phyloP scores from a whole-genome alignment of 2,329 filamentous ascomycete species.

The Beauveria australis region DNA sequence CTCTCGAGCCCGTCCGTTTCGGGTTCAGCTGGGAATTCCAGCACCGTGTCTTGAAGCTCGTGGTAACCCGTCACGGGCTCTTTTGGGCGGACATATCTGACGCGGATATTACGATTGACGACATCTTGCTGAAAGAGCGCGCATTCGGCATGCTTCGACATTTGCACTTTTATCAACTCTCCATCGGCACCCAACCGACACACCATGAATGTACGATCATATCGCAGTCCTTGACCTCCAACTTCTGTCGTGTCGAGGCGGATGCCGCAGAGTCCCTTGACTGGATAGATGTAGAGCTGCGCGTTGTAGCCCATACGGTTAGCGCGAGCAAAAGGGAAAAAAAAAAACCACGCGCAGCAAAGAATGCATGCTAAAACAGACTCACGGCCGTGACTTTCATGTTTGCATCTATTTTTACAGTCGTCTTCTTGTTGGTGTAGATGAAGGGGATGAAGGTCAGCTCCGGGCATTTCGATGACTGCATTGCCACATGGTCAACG shows the following conservation, averaged over 20 bases:
- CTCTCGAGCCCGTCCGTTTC: constrained; percentile 34
- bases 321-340: neutral
- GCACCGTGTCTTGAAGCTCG: constrained; percentile 26
- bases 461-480: neutral
- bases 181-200: constrained; percentile 39
- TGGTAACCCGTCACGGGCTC: constrained; percentile 30
- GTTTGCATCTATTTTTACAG: neutral
- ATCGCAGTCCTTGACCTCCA: constrained; percentile 51
- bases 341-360: neutral
- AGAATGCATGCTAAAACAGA: neutral
- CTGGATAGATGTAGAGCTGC: constrained; percentile 60
- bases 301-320: neutral
- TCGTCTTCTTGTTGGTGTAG: neutral
- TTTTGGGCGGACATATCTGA: constrained; percentile 33
- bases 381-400: constrained; percentile 22
- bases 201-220: constrained; percentile 67
- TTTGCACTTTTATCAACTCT: constrained; percentile 48
- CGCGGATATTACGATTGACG: constrained; percentile 28
- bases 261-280: constrained; percentile 62
- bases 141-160: constrained; percentile 49
- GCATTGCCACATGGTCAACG: neutral
- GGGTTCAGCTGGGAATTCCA: constrained; percentile 52
- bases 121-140: constrained; percentile 57
- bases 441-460: neutral
- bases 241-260: constrained; percentile 44